phyloP scores from a whole-genome alignment of 1,139 yeast genomes.

The Eremothecium gossypii region DNA sequence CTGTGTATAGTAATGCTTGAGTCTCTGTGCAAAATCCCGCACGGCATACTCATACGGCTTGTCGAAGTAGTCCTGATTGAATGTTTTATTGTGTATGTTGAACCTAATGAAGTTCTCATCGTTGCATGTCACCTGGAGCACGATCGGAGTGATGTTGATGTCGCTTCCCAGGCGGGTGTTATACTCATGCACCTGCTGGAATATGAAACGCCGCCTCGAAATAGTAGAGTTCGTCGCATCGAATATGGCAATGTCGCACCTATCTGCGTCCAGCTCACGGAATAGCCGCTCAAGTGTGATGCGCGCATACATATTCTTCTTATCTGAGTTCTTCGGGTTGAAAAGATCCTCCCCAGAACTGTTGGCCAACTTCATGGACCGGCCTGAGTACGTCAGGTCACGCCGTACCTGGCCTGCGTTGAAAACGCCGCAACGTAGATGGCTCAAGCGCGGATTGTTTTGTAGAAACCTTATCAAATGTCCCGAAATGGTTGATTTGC shows the following conservation, averaged over 20 bases:
- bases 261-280: constrained; percentile 35
- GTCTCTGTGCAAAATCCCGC: constrained; percentile 50
- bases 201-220: constrained; percentile 39
- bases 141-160: constrained; percentile 29
- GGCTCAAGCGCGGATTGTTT: constrained; percentile 19
- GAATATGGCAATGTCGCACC: constrained; percentile 50
- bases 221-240: constrained; percentile 66
- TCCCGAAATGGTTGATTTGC: constrained; percentile 55
- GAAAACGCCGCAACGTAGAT: constrained; percentile 30
- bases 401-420: constrained; percentile 54
- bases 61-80: constrained; percentile 45
- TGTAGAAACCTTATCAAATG: constrained; percentile 40
- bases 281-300: constrained; percentile 46
- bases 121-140: constrained; percentile 40
- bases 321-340: constrained; percentile 37
- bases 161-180: constrained; percentile 16
- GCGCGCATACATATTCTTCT: constrained; percentile 52
- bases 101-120: constrained; percentile 37
- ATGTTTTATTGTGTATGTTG: constrained; percentile 56
- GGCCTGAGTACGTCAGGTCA: constrained; percentile 21
- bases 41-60: constrained; percentile 43
- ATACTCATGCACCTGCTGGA: constrained; percentile 21
- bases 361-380: constrained; percentile 22
- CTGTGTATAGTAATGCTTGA: constrained; percentile 45
- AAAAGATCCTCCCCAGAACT: constrained; percentile 36